Evolutionary conservation across 306 rosid species (phyloP).

Genomic region (Quercus aquifolioides): DNA sequence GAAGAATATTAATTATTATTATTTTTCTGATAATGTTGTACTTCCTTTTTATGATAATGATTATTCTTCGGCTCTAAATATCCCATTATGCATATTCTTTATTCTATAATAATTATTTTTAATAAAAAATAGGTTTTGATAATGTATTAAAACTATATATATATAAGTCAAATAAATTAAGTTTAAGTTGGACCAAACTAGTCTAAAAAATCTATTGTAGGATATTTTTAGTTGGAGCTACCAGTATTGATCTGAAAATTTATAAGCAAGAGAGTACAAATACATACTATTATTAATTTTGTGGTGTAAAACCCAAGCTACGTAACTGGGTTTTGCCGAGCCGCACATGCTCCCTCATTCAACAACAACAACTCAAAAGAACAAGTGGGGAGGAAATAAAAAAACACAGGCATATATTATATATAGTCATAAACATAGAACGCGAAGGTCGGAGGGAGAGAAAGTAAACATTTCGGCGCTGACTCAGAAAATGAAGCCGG

Average conservation of each 20-base stretch:
- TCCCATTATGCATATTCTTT: too few species aligned
- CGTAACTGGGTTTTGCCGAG: not conserved
- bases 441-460: not conserved
- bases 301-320: not conserved
- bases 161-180: too few species aligned
- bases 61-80: too few species aligned
- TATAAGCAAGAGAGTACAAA: not conserved
- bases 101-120: too few species aligned
- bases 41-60: too few species aligned
- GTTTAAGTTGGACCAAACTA: too few species aligned
- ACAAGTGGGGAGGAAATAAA: not conserved
- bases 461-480: constrained; percentile 48
- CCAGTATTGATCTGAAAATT: not conserved
- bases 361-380: not conserved
- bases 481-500: constrained; percentile 27
- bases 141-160: too few species aligned
- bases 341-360: not conserved
- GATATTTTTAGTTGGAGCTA: too few species aligned
- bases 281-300: not conserved
- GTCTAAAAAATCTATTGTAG: too few species aligned
- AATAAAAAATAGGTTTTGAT: too few species aligned
- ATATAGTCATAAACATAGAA: not conserved
- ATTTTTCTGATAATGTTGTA: too few species aligned
- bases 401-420: not conserved
- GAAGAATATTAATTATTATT: too few species aligned